Percentiles rank a stretch among this genome's conserved stretches.
These are phyloP conservation scores for Aspergillus aculeatinus DNA, from an alignment of 2,329 filamentous ascomycete genomes.

Conservation along the genomic window DNA sequence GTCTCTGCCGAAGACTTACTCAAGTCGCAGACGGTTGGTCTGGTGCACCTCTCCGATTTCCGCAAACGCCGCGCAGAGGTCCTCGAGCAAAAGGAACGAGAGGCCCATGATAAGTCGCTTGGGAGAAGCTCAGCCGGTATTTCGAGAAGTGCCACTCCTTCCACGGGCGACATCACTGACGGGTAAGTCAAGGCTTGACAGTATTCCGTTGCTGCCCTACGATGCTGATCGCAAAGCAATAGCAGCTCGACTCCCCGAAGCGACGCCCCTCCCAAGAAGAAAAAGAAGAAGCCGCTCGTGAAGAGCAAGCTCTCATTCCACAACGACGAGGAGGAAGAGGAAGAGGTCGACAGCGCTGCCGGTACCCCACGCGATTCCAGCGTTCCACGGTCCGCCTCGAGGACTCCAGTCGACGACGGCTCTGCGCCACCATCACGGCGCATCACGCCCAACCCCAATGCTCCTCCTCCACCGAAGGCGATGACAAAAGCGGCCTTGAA, in stretches of 20 bases:
- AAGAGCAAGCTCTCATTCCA: constrained; percentile 63
- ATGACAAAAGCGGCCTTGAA: constrained; percentile 74
- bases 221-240: constrained; percentile 56
- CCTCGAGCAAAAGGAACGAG: constrained; percentile 84
- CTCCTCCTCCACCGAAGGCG: constrained; percentile 64
- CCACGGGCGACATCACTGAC: constrained; percentile 49
- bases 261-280: constrained; percentile 49
- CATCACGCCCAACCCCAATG: constrained; percentile 47
- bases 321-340: constrained; percentile 64
- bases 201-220: neutral
- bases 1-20: constrained; percentile 77
- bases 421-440: constrained; percentile 30
- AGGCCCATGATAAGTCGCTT: constrained; percentile 65
- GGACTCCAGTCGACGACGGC: constrained; percentile 35
- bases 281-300: constrained; percentile 59
- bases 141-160: constrained; percentile 54
- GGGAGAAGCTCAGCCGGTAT: constrained; percentile 43
- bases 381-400: constrained; percentile 40
- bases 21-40: constrained; percentile 82
- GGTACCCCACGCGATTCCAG: constrained; percentile 40
- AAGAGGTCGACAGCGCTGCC: constrained; percentile 45
- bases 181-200: constrained; percentile 52
- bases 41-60: constrained; percentile 89
- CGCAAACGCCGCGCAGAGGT: constrained; percentile 93
- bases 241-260: constrained; percentile 53